Base-by-base conservation (phyloP, 306 rosid genomes). In the Mucuna pruriens region DNA sequence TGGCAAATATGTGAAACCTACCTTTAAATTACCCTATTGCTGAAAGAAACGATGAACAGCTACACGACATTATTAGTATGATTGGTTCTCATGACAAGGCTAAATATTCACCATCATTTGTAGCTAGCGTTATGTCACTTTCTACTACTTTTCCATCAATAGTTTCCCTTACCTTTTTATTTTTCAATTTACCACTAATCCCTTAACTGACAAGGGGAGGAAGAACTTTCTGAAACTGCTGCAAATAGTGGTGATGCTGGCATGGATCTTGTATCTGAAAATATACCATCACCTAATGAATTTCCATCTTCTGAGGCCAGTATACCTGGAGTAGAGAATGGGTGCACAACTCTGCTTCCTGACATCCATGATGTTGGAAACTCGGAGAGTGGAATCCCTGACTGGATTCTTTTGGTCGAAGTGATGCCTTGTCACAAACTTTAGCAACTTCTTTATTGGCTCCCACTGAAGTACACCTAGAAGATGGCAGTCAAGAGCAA, bases 81-180 rank as follows among this genome's bases (percentile, higher is more conserved):
- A 74, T 80, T 74, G 95, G 99, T 3, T 84, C 97, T 86, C 96
- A 93, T 83, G 85, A 92, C 82, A 90, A 84, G 74, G 97, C 84
- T 80, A 93, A 90, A 88, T 95, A 95, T 90, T 98, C 98, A 22
- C 86, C 86, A 51, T 95, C 99, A 71, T 95, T 93, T 93, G 80
- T 95, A 51, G 96, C 90, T 49, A 85, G 87, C 76, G 98, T 95
- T 73, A 89, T 91, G 83, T 90, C 97, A 78, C 97, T 95, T 83
- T 86, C 94, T 69, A 89, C 90, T 84, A 85, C 93, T 80, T 93
- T 95, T 77, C 94, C 98, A 0, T 91, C 93, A 5, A 86, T 93
- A 71, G 93, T 90, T 70, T 84, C 91, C 48, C 86, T 38, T 46
- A 1, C 40, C 46, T 44, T 19, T 52, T 51, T 55, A 19, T 74